phyloP scores from a whole-genome alignment of 78 protist species.

The Creolimax fragrantissima region DNA sequence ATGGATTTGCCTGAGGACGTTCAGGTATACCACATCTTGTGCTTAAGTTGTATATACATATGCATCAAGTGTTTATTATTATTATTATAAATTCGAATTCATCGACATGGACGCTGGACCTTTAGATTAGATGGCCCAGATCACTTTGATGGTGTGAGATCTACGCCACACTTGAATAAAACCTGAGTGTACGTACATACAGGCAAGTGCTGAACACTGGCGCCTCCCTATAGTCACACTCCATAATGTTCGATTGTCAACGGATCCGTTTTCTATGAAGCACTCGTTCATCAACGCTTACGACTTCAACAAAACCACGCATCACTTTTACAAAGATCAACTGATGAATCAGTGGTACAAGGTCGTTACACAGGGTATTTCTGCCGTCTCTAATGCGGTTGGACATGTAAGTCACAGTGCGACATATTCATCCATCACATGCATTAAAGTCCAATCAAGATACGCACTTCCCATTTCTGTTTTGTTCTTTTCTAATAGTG shows the following conservation, averaged over 20 bases:
- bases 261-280: not conserved
- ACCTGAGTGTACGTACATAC: no score
- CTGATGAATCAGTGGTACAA: not conserved
- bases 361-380: not conserved
- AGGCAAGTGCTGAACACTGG: not conserved
- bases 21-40: not conserved
- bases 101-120: no score
- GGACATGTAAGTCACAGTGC: not conserved
- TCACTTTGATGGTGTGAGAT: no score
- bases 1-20: not conserved
- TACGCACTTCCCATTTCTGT: no score
- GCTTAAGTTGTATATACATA: no score
- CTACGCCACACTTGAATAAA: no score
- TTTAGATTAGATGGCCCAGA: no score
- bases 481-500: no score
- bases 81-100: no score
- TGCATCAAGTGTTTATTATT: no score
- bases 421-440: no score
- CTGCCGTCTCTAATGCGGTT: not conserved
- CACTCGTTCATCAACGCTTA: not conserved
- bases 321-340: not conserved
- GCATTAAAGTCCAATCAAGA: no score
- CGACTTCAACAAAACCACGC: not conserved
- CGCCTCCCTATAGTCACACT: not conserved
- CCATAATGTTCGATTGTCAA: not conserved